Conservation (phyloP, 768 basidiomycete species). For the Butyriboletus loyo region DNA sequence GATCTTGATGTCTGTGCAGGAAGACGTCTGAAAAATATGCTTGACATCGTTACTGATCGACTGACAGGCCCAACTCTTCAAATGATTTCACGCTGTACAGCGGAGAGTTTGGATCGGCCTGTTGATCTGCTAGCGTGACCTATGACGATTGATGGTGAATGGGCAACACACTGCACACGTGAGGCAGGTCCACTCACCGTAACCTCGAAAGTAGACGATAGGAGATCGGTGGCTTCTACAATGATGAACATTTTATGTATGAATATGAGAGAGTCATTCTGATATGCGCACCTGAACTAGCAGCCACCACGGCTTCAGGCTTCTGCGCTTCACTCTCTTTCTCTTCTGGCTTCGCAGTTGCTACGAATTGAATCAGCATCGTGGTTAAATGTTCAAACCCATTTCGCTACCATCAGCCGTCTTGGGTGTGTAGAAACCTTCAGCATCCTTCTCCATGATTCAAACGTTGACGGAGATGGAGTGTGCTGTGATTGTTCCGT, state of each 20-base stretch:
- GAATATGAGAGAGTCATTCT: not conserved
- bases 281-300: conserved; percentile 22
- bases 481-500: not conserved
- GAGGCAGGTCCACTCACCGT: conserved; percentile 45
- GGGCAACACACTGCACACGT: not conserved
- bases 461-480: conserved; percentile 10
- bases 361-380: conserved; percentile 12
- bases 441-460: conserved; percentile 70
- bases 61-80: conserved; percentile 92
- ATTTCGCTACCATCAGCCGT: conserved; percentile 37
- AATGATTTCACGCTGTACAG: conserved; percentile 91
- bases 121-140: conserved; percentile 97
- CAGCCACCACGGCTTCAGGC: conserved; percentile 16
- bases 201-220: conserved; percentile 82
- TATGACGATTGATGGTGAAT: conserved; percentile 29
- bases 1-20: conserved; percentile 66
- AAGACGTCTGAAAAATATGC: conserved; percentile 2
- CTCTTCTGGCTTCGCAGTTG: conserved; percentile 22
- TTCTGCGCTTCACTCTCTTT: conserved; percentile 27
- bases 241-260: not conserved
- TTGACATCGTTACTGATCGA: conserved; percentile 12
- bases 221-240: conserved; percentile 51
- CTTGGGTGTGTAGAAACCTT: conserved; percentile 70
- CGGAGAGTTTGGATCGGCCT: conserved; percentile 94
- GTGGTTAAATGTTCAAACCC: not conserved